phyloP scores from a whole-genome alignment of 2,329 filamentous ascomycete genomes.

The Bipolaris cookei region DNA sequence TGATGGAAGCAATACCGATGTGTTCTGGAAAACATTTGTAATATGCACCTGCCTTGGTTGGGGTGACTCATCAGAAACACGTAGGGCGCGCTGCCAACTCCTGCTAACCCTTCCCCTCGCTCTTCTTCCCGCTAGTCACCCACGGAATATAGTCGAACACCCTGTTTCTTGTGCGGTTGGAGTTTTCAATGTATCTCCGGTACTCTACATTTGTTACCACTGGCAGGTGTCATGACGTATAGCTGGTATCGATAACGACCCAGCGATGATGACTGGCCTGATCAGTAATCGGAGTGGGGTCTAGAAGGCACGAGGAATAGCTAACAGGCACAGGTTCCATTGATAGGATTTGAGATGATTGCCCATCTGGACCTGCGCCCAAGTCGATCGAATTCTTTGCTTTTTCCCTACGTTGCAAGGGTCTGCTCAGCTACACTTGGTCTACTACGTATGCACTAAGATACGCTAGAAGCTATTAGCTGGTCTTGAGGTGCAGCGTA shows the following conservation, averaged over 20 bases:
- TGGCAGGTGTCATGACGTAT: not conserved
- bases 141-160: not conserved
- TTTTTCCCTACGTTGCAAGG: not conserved
- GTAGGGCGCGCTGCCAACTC: not conserved
- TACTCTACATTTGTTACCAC: not conserved
- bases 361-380: not conserved
- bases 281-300: not conserved
- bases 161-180: not conserved
- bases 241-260: not conserved
- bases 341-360: not conserved
- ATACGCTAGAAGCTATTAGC: slow-evolving; percentile 9
- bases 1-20: not conserved
- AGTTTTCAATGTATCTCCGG: not conserved
- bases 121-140: not conserved
- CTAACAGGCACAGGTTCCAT: not conserved
- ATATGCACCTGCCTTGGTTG: not conserved
- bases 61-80: slow-evolving; percentile 17
- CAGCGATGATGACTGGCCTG: not conserved
- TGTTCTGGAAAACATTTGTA: not conserved
- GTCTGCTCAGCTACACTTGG: not conserved
- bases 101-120: not conserved
- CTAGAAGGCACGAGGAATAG: slow-evolving; percentile 5
- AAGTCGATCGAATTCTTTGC: not conserved
- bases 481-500: slow-evolving; percentile 1
- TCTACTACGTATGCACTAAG: not conserved